Evolutionary conservation across 2,329 filamentous ascomycete genomes (phyloP), one percentile per base, ranked within the genome.

Genomic region (Botrytis byssoidea): DNA sequence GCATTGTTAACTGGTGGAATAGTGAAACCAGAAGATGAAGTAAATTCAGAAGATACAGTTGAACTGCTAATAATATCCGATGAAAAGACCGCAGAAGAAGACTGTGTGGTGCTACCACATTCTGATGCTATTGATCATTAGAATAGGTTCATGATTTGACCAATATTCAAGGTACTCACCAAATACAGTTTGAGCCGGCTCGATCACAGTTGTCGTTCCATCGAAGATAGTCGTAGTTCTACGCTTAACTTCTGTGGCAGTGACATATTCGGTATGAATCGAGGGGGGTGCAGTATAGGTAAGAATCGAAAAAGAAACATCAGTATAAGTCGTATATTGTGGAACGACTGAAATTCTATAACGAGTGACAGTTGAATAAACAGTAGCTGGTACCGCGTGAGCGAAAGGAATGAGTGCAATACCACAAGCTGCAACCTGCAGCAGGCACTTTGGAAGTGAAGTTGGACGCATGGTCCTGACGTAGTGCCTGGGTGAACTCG

Each of bases 391-490:
- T 69, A 57, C 14, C 51, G 65, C 51, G 3, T 72, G 32, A 14
- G 57, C 51, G 40, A 57, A 55, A 68, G 63, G 51, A 69, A 72
- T 22, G 40, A 57, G 37, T 60, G 63, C 61, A 35, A 72, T 72
- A 57, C 63, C 37, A 55, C 25, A 72, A 32, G 51, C 71, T 40
- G 57, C 63, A 6, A 72, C 51, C 59, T 67, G 63, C 51, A 69
- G 63, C 40, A 72, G 63, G 63, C 46, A 57, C 48, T 35, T 51
- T 20, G 64, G 65, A 60, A 72, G 57, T 48, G 63, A 68, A 72
- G 42, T 35, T 29, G 63, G 63, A 72, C 63, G 71, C 71, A 72
- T 72, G 29, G 71, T 72, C 71, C 71, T 60, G 66, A 69, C 66
- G 66, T 69, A 57, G 66, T 60, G 32, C 61, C 63, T 72, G 55